phyloP scores from a whole-genome alignment of 371 early-diverging fungal species.

The Mortierella polycephala region DNA sequence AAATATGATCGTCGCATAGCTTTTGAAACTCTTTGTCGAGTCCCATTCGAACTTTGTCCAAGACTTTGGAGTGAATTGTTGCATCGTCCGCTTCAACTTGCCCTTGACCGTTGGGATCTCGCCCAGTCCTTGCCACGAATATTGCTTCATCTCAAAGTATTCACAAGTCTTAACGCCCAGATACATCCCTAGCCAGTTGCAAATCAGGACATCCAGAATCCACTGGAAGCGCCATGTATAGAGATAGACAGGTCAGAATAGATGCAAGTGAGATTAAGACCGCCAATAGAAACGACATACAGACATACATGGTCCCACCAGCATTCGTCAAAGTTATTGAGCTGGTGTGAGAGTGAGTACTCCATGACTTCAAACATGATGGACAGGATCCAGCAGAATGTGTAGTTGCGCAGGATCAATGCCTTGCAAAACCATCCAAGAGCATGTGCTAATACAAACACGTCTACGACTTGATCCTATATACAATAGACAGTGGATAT shows the following conservation, averaged over 20 bases:
- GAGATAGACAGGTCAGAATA: neutral
- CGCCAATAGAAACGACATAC: neutral
- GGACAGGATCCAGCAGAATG: constrained; percentile 95
- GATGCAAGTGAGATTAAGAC: neutral
- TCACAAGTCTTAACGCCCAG: constrained; percentile 96
- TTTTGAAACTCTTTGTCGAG: constrained; percentile 58
- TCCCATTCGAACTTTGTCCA: constrained; percentile 95
- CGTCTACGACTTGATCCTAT: constrained; percentile 87
- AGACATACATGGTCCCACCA: constrained; percentile 98
- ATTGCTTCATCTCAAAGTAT: constrained; percentile 94
- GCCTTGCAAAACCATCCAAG: constrained; percentile 97
- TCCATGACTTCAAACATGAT: constrained; percentile 95
- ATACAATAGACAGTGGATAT: neutral
- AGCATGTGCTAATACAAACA: constrained; percentile 95
- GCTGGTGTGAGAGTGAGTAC: constrained; percentile 94
- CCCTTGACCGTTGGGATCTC: constrained; percentile 86
- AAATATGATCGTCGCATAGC: constrained; percentile 52
- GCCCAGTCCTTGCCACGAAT: constrained; percentile 92
- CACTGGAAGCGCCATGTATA: constrained; percentile 65
- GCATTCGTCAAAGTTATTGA: constrained; percentile 98
- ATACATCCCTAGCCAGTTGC: constrained; percentile 95
- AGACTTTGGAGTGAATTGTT: constrained; percentile 94
- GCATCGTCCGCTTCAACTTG: constrained; percentile 88
- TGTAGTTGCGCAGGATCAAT: constrained; percentile 91
- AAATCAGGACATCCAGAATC: constrained; percentile 95